Conservation (phyloP, 1,139 yeast species). For the Scheffersomyces insectosa region DNA sequence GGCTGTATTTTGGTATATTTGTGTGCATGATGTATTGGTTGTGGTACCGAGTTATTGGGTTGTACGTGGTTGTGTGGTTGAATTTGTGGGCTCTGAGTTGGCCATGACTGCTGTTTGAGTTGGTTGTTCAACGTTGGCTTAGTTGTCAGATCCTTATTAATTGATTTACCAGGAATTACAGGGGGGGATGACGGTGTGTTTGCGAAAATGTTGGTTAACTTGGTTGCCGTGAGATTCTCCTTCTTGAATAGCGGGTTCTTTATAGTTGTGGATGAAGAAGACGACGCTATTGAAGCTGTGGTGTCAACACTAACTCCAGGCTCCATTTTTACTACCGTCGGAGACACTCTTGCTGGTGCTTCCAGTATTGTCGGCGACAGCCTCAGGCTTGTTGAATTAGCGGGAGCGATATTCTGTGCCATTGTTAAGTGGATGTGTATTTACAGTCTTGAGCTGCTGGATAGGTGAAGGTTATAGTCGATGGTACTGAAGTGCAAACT, state of each 20-base stretch:
- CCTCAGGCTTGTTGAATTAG: no score
- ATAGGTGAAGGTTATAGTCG: no score
- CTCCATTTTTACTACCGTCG: background rate
- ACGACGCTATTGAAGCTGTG: background rate
- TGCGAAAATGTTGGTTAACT: background rate
- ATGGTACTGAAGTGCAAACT: no score
- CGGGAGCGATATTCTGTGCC: no score
- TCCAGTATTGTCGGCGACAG: no score
- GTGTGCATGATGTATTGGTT: conserved; percentile 3
- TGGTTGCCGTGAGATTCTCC: background rate
- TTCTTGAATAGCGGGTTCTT: background rate
- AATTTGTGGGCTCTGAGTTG: background rate
- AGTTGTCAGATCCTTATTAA: background rate
- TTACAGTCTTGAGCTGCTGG: no score
- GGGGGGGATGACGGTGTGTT: background rate
- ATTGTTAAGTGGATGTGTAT: no score
- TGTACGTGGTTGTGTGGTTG: background rate
- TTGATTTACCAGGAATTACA: background rate
- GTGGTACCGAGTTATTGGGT: background rate
- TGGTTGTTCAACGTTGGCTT: background rate
- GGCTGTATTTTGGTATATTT: conserved; percentile 44
- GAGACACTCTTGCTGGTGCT: no score
- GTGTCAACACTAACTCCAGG: background rate
- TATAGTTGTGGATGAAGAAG: background rate
- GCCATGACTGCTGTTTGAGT: background rate